phyloP scores from a whole-genome alignment of 129 eudicot genomes.

The Mikania micrantha region DNA sequence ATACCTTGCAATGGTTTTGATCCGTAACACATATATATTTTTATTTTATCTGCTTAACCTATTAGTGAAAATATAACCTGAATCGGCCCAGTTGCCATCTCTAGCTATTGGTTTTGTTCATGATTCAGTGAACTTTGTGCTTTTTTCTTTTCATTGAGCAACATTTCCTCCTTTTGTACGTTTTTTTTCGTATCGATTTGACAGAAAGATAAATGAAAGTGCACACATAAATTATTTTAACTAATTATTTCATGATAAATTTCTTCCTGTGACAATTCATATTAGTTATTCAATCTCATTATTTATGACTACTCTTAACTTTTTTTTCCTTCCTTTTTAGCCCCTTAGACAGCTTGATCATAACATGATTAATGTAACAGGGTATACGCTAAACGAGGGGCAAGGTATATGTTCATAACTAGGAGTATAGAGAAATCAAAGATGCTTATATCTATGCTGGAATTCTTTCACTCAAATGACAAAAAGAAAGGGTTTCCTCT shows the following conservation, averaged over 20 bases:
- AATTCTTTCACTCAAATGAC: constrained; percentile 30
- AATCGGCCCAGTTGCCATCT: neutral
- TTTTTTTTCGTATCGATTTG: neutral
- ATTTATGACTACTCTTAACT: constrained; percentile 9
- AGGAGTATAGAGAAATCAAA: constrained; percentile 49
- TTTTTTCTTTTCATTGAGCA: neutral
- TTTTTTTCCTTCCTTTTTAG: neutral
- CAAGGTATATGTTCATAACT: constrained; percentile 40
- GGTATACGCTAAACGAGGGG: constrained; percentile 44
- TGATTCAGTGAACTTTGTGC: neutral
- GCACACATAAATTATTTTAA: neutral
- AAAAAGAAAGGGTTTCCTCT: constrained; percentile 31
- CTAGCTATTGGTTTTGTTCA: neutral
- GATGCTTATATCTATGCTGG: constrained; percentile 42
- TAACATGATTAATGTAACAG: constrained; percentile 23
- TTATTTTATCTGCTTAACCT: neutral
- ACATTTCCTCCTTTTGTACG: neutral
- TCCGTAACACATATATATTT: too few relatives aligned
- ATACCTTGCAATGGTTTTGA: too few relatives aligned
- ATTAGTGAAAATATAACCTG: neutral
- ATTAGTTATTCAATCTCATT: neutral
- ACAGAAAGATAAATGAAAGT: neutral
- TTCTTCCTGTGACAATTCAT: too few relatives aligned
- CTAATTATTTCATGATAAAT: neutral
- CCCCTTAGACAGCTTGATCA: neutral